Conservation (phyloP, 2,329 filamentous ascomycete species). For the Aureobasidium uvarum region DNA sequence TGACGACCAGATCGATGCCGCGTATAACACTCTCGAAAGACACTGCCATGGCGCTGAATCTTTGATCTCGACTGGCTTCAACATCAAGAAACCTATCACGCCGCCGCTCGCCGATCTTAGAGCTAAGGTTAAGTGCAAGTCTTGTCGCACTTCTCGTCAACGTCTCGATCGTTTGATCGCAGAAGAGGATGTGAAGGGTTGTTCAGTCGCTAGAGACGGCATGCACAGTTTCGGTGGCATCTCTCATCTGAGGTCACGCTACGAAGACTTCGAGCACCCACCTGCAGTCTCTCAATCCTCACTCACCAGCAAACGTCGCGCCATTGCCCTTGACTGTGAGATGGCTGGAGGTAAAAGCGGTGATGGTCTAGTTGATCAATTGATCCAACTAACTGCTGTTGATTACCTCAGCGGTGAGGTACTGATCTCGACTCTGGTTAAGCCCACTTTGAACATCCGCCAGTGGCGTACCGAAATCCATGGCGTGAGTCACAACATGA, state of each 20-base stretch:
- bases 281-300: not conserved
- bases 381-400: slow-evolving; percentile 17
- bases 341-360: slow-evolving; percentile 8
- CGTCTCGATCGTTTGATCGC: not conserved
- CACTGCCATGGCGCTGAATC: not conserved
- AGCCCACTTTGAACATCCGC: not conserved
- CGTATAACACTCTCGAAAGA: not conserved
- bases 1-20: not conserved
- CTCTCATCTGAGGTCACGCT: not conserved
- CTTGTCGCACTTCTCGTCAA: not conserved
- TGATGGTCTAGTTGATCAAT: slow-evolving; percentile 2
- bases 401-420: slow-evolving; percentile 16
- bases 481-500: slow-evolving; percentile 1
- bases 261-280: not conserved
- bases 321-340: slow-evolving; percentile 14
- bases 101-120: not conserved
- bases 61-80: not conserved
- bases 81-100: not conserved
- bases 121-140: slow-evolving; percentile 9
- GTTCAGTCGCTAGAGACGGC: not conserved
- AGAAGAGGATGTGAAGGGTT: not conserved
- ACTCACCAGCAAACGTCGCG: not conserved
- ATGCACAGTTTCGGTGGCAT: slow-evolving; percentile 7
- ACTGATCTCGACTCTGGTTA: slow-evolving; percentile 6
- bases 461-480: slow-evolving; percentile 20